Percentiles rank a stretch among this genome's conserved stretches.
These are phyloP conservation scores for Clathrus columnatus DNA, from an alignment of 768 basidiomycete genomes.

Conservation along the genomic window DNA sequence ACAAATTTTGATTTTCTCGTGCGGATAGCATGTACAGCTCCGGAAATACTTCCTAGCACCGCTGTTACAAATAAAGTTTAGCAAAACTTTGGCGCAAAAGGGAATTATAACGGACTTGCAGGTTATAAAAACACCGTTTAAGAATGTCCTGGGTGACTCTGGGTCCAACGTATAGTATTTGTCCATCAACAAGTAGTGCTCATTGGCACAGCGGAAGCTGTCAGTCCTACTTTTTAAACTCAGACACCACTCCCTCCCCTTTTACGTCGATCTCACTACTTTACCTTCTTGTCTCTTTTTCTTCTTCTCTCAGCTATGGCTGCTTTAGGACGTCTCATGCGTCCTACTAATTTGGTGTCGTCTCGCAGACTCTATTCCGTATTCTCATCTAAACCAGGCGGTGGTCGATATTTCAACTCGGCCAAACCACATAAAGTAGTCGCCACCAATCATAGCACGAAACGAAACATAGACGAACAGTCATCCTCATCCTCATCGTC, in stretches of 20 bases:
- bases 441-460: constrained; percentile 14
- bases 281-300: background rate
- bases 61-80: constrained; percentile 37
- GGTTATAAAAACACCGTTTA: constrained; percentile 53
- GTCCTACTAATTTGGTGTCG: constrained; percentile 29
- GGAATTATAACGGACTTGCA: constrained; percentile 66
- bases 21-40: constrained; percentile 37
- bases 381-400: constrained; percentile 69
- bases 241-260: background rate
- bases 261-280: background rate
- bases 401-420: constrained; percentile 63
- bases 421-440: constrained; percentile 52
- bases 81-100: constrained; percentile 15
- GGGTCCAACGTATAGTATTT: constrained; percentile 1
- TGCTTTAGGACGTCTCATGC: constrained; percentile 41
- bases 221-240: background rate
- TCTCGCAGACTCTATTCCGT: constrained; percentile 60
- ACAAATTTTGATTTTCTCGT: constrained; percentile 39
- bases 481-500: background rate
- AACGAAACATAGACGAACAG: background rate
- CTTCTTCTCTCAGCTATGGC: constrained; percentile 32
- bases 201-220: background rate
- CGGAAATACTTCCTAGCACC: constrained; percentile 39
- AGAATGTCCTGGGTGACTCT: constrained; percentile 29
- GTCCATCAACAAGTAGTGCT: background rate